Evolutionary conservation across 2,329 filamentous ascomycete species (phyloP), one percentile per base, ranked within the genome.

Genomic region (Paracorniculantispora psalliotae): DNA sequence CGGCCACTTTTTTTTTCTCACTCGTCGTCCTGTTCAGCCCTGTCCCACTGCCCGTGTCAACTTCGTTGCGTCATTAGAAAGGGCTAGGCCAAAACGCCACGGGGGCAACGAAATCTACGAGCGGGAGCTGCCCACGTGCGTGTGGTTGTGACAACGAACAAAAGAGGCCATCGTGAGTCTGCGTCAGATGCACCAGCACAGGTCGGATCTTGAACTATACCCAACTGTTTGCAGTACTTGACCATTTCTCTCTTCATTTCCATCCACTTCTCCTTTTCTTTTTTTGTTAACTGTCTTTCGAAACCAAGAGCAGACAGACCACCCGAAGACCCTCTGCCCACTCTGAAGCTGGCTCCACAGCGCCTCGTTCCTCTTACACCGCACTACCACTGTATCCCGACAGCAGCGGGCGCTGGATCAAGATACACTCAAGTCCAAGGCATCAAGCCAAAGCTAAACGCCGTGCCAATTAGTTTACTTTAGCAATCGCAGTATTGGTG

Each of bases 91-190:
- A n/a, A n/a, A 13, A 39, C 44, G 54, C 54, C 44, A 49, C 33
- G 28, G 47, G 26, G 43, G 25, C 25, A 33, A n/a, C n/a, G 39
- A 48, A 56, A 28, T 43, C 43, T 56, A 28, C 43, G 53, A 48
- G 28, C 28, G 53, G 46, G 47, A 51, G 47, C 46, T 57, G 55
- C 55, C 55, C 55, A 57, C 47, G 55, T 57, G 55, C 26, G 46
- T 10, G 41, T 43, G 28, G 35, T 48, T 21, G 19, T 10, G 37
- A 23, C 15, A 10, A 8, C 2, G n/a, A n/a, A 17, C 19, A 13
- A 23, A 23, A 46, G 43, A 50, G 35, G 43, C 13, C 23, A 57
- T 57, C 43, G 23, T 46, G 43, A 49, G 13, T 28, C 41, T 37
- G 13, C 3, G 13, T 28, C 52, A 17, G 19, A 35, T 19, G 28